Evolutionary conservation across 768 basidiomycete species (phyloP).

Genomic region (Boletus coccyginus): DNA sequence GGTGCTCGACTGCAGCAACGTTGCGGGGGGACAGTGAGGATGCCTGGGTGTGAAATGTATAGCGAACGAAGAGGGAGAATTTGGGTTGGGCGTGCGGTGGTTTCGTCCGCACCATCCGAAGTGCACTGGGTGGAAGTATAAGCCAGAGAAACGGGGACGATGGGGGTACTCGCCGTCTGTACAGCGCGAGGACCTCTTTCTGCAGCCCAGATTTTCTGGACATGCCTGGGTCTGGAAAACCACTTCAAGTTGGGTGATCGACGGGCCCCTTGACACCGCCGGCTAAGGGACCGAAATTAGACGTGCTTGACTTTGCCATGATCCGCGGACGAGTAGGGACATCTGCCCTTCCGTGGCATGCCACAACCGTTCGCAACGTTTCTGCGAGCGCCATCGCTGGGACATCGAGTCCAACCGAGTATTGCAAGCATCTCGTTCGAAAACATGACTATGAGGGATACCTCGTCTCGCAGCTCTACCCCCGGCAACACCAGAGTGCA

Average conservation of each 20-base stretch:
- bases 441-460: conserved; percentile 84
- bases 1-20: conserved; percentile 68
- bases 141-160: background rate
- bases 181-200: conserved; percentile 49
- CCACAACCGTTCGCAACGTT: conserved; percentile 9
- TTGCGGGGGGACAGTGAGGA: conserved; percentile 59
- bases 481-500: conserved; percentile 57
- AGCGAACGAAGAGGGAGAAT: conserved; percentile 66
- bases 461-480: conserved; percentile 68
- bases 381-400: conserved; percentile 15
- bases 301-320: conserved; percentile 12
- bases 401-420: conserved; percentile 46
- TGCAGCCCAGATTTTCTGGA: conserved; percentile 48
- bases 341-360: conserved; percentile 9
- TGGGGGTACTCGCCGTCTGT: conserved; percentile 45
- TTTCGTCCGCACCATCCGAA: conserved; percentile 73
- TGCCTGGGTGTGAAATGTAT: conserved; percentile 67
- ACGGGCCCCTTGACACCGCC: conserved; percentile 24
- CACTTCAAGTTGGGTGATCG: too few relatives aligned
- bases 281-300: conserved; percentile 13
- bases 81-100: conserved; percentile 56
- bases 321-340: too few relatives aligned
- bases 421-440: conserved; percentile 70
- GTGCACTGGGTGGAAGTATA: conserved; percentile 48
- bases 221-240: too few relatives aligned